Base-by-base conservation (phyloP, 1,284 basidiomycete species). In the Wolfiporia cocos region DNA sequence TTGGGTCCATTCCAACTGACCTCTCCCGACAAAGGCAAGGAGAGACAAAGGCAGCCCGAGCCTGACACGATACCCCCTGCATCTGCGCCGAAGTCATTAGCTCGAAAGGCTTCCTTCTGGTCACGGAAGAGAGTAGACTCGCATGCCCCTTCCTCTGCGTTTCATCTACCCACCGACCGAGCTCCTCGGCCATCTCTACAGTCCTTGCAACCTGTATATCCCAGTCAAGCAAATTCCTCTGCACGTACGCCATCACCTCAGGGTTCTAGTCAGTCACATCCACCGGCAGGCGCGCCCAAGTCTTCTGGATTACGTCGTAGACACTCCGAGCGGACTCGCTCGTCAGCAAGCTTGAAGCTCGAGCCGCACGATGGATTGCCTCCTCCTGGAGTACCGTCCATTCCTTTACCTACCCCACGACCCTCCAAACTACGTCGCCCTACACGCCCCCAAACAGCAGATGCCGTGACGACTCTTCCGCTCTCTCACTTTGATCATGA, bases 91-190 rank as follows among this genome's bases (percentile, higher is more conserved):
- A 72, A 69, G 44, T 53, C 61, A 5, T 53, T 83, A 33, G 60
- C 67, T 24, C 73, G 78, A 37, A 76, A 73, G 55, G 53, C 77
- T 17, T 86, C 73, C 0, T 75, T 76, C 46, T 76, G 74, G 72
- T 65, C 63, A 21, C 62, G 72, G 17, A 73, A 60, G 48, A 54
- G 64, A 49, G 49, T 62, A 39, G 51, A 63, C 34, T 64, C 61
- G 11, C 52, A 54, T 38, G 58, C 53, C 11, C 26, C 49, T 34
- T 46, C 56, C 34, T 19, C 52, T 15, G 37, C 43, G 4, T 34
- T 50, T 28, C 57, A 62, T 23, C 38, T 50, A 31, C 58, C 51
- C n/a, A 53, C 56, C 17, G 46, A 50, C 21, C 41, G 38, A 10
- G 44, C 47, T 17, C 47, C 52, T 30, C 52, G 49, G 17, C 65